Evolutionary conservation across 345 rosid genomes (phyloP).

Genomic region (Salix brachista): DNA sequence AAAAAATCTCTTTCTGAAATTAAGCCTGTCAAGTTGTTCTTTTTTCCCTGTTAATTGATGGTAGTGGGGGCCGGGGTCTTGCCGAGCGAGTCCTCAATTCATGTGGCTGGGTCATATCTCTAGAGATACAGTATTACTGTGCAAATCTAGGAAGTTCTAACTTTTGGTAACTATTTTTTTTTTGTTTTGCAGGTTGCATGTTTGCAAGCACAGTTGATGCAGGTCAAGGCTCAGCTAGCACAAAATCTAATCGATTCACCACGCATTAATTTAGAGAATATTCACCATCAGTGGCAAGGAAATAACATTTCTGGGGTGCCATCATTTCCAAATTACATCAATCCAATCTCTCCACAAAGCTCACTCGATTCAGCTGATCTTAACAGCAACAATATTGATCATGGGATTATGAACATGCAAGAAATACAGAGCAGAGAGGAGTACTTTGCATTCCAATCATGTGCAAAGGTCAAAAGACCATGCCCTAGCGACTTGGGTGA

Average conservation of each 20-base stretch:
- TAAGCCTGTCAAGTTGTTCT: neutral
- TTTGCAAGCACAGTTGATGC: conserved; percentile 86
- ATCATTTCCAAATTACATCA: conserved; percentile 32
- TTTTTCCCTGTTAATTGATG: neutral
- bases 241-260: conserved; percentile 39
- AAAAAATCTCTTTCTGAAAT: neutral
- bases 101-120: neutral
- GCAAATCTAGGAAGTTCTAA: neutral
- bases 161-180: neutral
- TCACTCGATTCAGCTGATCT: conserved; percentile 56
- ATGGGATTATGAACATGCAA: conserved; percentile 24
- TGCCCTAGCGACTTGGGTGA: conserved; percentile 56
- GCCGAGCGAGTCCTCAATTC: neutral
- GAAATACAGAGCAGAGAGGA: conserved; percentile 44
- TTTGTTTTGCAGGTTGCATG: conserved; percentile 51
- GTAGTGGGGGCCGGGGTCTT: neutral
- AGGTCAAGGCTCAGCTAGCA: conserved; percentile 69
- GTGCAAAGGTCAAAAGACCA: conserved; percentile 40
- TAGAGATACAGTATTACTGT: neutral
- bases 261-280: conserved; percentile 15
- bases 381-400: conserved; percentile 19
- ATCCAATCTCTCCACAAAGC: conserved; percentile 69
- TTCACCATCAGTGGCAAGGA: conserved; percentile 34
- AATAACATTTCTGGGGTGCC: conserved; percentile 16
- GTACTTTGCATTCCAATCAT: conserved; percentile 23